Percentiles rank a stretch among this genome's conserved stretches.
These are phyloP conservation scores for Colletotrichum graminicola DNA, from an alignment of 2,329 filamentous ascomycete species.

Conservation along the genomic window DNA sequence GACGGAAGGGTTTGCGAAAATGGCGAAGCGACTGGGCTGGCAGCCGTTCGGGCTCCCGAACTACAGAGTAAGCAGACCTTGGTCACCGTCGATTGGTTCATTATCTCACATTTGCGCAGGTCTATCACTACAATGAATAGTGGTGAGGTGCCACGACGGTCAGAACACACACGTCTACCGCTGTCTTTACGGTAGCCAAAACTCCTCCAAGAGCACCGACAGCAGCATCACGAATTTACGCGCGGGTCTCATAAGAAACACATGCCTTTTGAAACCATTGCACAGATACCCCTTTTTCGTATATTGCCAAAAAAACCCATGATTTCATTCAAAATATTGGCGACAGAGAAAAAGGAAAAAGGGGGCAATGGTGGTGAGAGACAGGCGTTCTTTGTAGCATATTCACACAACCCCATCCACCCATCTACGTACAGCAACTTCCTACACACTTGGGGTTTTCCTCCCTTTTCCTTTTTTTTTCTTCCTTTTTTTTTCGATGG, in stretches of 20 bases:
- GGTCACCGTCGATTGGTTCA: background rate
- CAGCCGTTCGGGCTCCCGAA: conserved; percentile 90
- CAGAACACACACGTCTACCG: conserved; percentile 14
- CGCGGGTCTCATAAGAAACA: conserved; percentile 27
- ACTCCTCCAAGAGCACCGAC: conserved; percentile 4
- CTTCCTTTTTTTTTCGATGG: background rate
- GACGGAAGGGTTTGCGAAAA: conserved; percentile 97
- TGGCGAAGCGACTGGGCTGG: conserved; percentile 92
- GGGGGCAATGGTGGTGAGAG: background rate
- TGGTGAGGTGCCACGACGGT: conserved; percentile 30
- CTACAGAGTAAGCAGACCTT: conserved; percentile 80
- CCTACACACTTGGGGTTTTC: background rate
- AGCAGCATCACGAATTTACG: conserved; percentile 37
- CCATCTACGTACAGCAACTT: conserved; percentile 18
- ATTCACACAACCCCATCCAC: conserved; percentile 11
- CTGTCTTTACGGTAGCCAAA: background rate
- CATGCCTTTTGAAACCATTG: conserved; percentile 23
- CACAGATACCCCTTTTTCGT: conserved; percentile 31
- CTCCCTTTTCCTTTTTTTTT: too few relatives aligned
- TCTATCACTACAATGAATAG: conserved; percentile 92
- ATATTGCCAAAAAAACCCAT: conserved; percentile 38
- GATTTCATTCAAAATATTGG: conserved; percentile 29
- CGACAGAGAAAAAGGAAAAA: background rate
- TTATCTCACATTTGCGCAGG: conserved; percentile 60
- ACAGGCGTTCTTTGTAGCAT: conserved; percentile 37